phyloP scores from a whole-genome alignment of 257 asterid genomes.

The Parsonsia alboflavescens region DNA sequence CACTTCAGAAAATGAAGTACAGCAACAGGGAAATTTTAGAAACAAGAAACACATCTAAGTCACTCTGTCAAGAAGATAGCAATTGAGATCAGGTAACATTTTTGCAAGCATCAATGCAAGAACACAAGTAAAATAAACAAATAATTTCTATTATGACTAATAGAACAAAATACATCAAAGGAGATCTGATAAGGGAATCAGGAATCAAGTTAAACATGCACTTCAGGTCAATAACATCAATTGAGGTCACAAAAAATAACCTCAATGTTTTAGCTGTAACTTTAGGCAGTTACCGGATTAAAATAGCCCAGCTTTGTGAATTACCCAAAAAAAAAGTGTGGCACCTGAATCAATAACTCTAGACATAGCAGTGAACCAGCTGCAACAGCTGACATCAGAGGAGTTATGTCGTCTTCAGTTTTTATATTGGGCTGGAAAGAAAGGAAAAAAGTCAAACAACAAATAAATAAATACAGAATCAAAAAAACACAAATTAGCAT shows the following conservation, averaged over 20 bases:
- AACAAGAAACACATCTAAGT: not conserved
- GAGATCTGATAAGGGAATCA: not conserved
- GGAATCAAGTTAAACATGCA: not conserved
- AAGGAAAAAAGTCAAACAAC: not conserved
- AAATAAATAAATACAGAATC: not conserved
- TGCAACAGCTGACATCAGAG: slow-evolving; percentile 87
- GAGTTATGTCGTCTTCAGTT: slow-evolving; percentile 83
- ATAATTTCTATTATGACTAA: not conserved
- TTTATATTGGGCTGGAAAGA: slow-evolving; percentile 72
- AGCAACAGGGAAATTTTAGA: not conserved
- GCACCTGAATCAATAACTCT: slow-evolving; percentile 73
- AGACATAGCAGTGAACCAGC: slow-evolving; percentile 79
- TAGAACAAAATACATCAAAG: not conserved
- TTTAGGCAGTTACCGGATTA: not conserved
- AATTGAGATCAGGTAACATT: not conserved
- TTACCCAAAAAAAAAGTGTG: not conserved
- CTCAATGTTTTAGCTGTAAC: not conserved
- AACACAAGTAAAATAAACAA: not conserved
- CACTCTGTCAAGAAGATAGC: not conserved
- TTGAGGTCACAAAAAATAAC: not conserved
- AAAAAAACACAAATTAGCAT: not conserved
- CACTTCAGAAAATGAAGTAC: slow-evolving; percentile 7
- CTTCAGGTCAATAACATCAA: not conserved
- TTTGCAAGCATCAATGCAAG: not conserved
- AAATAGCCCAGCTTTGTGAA: not conserved